Percentiles rank a stretch among this genome's conserved stretches.
phyloP scores from a whole-genome alignment of 495 filamentous ascomycete species.

The Parmelia sp. region DNA sequence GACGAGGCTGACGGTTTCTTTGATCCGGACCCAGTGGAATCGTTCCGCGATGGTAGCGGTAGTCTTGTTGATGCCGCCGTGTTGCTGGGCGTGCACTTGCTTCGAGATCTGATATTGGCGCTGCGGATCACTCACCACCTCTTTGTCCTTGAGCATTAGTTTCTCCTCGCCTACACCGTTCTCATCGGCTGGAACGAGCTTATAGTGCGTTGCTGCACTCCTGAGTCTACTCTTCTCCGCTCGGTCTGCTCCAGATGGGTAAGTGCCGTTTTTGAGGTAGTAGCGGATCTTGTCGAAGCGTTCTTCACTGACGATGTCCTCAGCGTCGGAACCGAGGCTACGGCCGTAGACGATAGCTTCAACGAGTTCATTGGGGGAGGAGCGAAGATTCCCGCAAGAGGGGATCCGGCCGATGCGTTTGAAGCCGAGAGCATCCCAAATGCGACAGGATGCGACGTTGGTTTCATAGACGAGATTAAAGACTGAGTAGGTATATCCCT shows the following conservation, averaged over 20 bases:
- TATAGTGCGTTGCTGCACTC: slow-evolving; percentile 93
- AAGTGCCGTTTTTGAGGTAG: slow-evolving; percentile 92
- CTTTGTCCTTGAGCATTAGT: slow-evolving; percentile 95
- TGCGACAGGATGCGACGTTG: slow-evolving; percentile 87
- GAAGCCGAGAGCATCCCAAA: slow-evolving; percentile 98
- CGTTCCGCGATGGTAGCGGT: slow-evolving; percentile 89
- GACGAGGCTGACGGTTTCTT: slow-evolving; percentile 90
- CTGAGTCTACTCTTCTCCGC: slow-evolving; percentile 92
- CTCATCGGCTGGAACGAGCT: slow-evolving; percentile 52
- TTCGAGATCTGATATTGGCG: slow-evolving; percentile 87
- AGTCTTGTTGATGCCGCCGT: slow-evolving; percentile 97
- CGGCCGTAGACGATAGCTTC: slow-evolving; percentile 97
- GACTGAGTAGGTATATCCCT: slow-evolving; percentile 91
- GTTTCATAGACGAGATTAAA: slow-evolving; percentile 99
- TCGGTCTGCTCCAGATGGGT: slow-evolving; percentile 86
- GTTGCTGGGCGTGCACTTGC: slow-evolving; percentile 64
- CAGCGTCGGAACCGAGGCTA: slow-evolving; percentile 68
- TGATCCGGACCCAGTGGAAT: slow-evolving; percentile 98
- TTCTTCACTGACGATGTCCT: slow-evolving; percentile 90
- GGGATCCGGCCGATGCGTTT: slow-evolving; percentile 92
- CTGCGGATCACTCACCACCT: slow-evolving; percentile 87
- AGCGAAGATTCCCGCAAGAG: slow-evolving; percentile 76
- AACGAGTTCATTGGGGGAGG: slow-evolving; percentile 70
- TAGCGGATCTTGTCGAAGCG: slow-evolving; percentile 97
- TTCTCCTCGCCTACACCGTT: slow-evolving; percentile 49